phyloP scores from a whole-genome alignment of 2,329 filamentous ascomycete genomes.

The Aspergillus eucalypticola region DNA sequence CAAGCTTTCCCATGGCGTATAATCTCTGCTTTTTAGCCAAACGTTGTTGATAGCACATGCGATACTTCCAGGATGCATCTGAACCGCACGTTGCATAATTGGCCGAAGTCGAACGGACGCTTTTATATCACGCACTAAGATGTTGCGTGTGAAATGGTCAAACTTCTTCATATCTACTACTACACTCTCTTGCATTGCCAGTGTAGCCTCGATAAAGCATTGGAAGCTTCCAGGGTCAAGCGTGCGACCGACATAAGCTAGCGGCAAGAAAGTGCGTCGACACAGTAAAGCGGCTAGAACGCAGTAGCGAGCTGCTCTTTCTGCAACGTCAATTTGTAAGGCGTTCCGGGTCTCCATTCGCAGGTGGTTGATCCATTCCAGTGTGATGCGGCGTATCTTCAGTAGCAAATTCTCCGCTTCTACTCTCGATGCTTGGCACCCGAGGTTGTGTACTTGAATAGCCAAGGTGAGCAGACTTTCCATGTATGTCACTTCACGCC shows the following conservation, averaged over 20 bases:
- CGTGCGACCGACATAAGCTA: slow-evolving; percentile 5
- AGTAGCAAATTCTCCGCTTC: slow-evolving; percentile 39
- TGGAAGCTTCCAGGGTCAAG: slow-evolving; percentile 16
- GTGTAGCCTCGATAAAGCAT: slow-evolving; percentile 43
- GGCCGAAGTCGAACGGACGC: slow-evolving; percentile 41
- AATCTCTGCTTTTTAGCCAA: slow-evolving; percentile 38
- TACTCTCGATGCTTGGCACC: slow-evolving; percentile 17
- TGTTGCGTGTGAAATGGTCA: slow-evolving; percentile 34
- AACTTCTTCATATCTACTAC: slow-evolving; percentile 30
- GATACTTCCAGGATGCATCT: slow-evolving; percentile 29
- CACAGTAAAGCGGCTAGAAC: slow-evolving; percentile 61
- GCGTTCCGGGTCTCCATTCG: slow-evolving; percentile 48
- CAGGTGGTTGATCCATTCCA: slow-evolving; percentile 54
- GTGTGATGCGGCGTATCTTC: slow-evolving; percentile 46
- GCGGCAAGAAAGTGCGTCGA: slow-evolving; percentile 45
- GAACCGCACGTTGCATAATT: slow-evolving; percentile 33
- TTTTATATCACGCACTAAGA: slow-evolving; percentile 52
- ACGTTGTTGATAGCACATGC: slow-evolving; percentile 38
- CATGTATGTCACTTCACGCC: slow-evolving; percentile 62
- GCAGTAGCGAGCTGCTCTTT: slow-evolving; percentile 47
- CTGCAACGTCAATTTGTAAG: slow-evolving; percentile 39
- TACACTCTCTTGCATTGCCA: slow-evolving; percentile 42
- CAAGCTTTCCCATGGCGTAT: slow-evolving; percentile 27
- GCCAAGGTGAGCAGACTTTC: slow-evolving; percentile 56
- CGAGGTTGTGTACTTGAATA: slow-evolving; percentile 42